Evolutionary conservation across 148 eudicot genomes (phyloP), one percentile per base, ranked within the genome.

Genomic region (Chenopodium suecicum): DNA sequence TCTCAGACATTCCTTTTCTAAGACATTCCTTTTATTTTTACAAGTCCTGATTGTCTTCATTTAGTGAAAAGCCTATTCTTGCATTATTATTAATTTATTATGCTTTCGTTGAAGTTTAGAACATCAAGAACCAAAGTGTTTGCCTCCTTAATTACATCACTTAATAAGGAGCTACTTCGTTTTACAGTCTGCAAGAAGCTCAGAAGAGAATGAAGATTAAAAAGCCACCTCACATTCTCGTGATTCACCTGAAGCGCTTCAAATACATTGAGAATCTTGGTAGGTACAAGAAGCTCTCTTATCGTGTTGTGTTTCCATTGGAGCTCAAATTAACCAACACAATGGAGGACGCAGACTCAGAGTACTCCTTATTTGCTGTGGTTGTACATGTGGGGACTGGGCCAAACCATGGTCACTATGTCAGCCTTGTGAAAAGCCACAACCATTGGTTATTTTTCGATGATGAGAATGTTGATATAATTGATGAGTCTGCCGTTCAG

Each of bases 131-230:
- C 9, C 10, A 19, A 47, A 9, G 3, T 71, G 37, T 58, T 11
- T 58, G 31, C 9, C 13, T 74, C 27, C 25, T 75, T 7, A 14
- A 19, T 44, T 70, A 60, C 25, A 56, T 77, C 64, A 72, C 70
- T 34, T 9, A 77, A 31, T 71, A 11, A 71, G 32, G 0, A 62
- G 25, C 46, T 34, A 75, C 13, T 52, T 75, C 16, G 23, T 67
- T n/a, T n/a, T 16, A 10, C 90, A 93, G 97, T 79, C 86, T 93
- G 83, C 97, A 93, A 85, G 97, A 93, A 86, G 97, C 97, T 4
- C 97, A 93, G 76, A 93, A 93, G 88, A 90, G 97, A 83, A 93
- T 93, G 97, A 91, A 93, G 94, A 93, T 93, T 68, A 93, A 91
- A 83, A 93, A 90, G 82, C 88, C 97, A 17, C 97, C 97, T 19